Percentiles rank a stretch among this genome's conserved stretches.
phyloP scores from a whole-genome alignment of 2,329 filamentous ascomycete species.

The Ceratocystis cacaofunesta region DNA sequence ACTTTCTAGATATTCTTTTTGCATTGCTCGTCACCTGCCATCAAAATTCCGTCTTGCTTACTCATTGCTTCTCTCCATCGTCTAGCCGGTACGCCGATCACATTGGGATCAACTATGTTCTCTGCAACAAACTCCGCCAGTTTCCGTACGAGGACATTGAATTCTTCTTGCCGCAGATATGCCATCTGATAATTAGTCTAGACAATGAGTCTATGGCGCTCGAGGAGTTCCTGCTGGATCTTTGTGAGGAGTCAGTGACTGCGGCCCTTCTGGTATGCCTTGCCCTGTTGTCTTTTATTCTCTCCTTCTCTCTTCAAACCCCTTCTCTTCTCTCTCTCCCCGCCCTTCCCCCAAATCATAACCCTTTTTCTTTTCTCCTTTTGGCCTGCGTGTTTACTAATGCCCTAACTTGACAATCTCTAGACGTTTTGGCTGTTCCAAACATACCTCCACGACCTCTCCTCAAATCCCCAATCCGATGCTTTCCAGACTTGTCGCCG shows the following conservation, averaged over 20 bases:
- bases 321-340: background rate
- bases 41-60: conserved; percentile 4
- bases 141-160: conserved; percentile 86
- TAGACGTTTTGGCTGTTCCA: conserved; percentile 87
- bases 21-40: background rate
- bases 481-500: conserved; percentile 70
- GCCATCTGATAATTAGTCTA: conserved; percentile 74
- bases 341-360: background rate
- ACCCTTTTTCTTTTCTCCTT: background rate
- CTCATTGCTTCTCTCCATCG: background rate
- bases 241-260: conserved; percentile 78
- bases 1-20: too few relatives aligned
- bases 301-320: conserved; percentile 1
- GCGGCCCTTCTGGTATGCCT: conserved; percentile 59
- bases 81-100: conserved; percentile 72
- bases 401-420: background rate
- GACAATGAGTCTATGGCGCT: conserved; percentile 85
- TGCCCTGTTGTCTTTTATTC: conserved; percentile 17
- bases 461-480: conserved; percentile 57
- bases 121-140: conserved; percentile 76
- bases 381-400: background rate
- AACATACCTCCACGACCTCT: conserved; percentile 71
- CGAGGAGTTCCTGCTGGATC: conserved; percentile 72
- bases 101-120: conserved; percentile 77
- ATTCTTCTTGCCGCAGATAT: conserved; percentile 80